These are phyloP conservation scores for Aspergillus proliferans DNA, from an alignment of 2,329 filamentous ascomycete genomes.

Conservation along the genomic window DNA sequence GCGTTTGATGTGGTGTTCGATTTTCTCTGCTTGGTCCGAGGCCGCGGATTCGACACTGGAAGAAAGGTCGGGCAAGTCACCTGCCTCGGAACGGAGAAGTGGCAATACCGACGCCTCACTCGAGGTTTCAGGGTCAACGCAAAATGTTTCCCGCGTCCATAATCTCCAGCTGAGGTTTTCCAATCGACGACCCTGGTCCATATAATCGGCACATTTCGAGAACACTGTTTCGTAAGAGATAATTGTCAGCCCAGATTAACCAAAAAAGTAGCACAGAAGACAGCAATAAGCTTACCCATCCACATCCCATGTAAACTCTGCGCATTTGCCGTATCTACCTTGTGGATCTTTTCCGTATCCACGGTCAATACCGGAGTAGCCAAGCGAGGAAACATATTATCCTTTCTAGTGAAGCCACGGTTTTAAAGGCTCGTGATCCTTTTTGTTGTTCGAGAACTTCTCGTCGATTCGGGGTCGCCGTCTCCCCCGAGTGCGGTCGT, in stretches of 20 bases:
- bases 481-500: constrained; percentile 39
- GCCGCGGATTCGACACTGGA: constrained; percentile 68
- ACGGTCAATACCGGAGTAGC: constrained; percentile 83
- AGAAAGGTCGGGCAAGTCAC: constrained; percentile 64
- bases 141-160: constrained; percentile 91
- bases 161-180: constrained; percentile 95
- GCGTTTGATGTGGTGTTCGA: constrained; percentile 53
- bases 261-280: constrained; percentile 1
- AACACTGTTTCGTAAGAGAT: constrained; percentile 58
- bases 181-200: constrained; percentile 84
- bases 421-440: constrained; percentile 9
- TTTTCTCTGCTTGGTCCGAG: constrained; percentile 54
- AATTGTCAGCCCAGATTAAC: constrained; percentile 16
- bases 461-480: constrained; percentile 35
- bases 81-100: constrained; percentile 41
- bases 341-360: constrained; percentile 85
- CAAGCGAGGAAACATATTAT: constrained; percentile 73
- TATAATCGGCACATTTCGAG: constrained; percentile 85
- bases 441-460: constrained; percentile 3
- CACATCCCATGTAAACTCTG: constrained; percentile 96
- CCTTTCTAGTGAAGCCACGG: constrained; percentile 14
- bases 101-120: constrained; percentile 47
- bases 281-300: constrained; percentile 63
- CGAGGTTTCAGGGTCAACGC: constrained; percentile 60
- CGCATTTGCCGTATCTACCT: constrained; percentile 86